These are phyloP conservation scores for Daldinia sp. DNA, from an alignment of 2,329 filamentous ascomycete genomes.

Conservation along the genomic window DNA sequence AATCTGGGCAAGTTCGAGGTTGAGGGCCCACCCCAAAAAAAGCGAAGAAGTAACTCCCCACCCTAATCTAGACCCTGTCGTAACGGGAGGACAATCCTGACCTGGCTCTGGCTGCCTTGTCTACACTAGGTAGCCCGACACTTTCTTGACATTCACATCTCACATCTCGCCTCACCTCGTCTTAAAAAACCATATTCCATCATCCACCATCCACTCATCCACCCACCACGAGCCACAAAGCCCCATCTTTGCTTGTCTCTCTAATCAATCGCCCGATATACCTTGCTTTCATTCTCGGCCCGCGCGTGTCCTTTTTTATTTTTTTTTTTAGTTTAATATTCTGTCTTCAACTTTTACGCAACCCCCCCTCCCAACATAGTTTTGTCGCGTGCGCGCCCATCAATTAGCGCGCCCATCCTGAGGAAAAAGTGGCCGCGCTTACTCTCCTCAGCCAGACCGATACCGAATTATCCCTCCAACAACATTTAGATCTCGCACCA, in stretches of 20 bases:
- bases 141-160: constrained; percentile 31
- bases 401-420: constrained; percentile 51
- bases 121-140: constrained; percentile 29
- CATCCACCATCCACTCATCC: constrained; percentile 19
- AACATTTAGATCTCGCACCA: constrained; percentile 69
- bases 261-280: constrained; percentile 30
- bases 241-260: constrained; percentile 39
- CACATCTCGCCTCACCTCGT: constrained; percentile 28
- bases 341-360: constrained; percentile 16
- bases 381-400: constrained; percentile 51
- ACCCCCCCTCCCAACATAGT: constrained; percentile 17
- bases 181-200: constrained; percentile 16
- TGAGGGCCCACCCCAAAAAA: neutral
- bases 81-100: constrained; percentile 17
- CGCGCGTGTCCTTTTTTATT: constrained; percentile 35
- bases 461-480: constrained; percentile 69
- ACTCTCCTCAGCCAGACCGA: constrained; percentile 66
- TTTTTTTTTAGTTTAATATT: constrained; percentile 29
- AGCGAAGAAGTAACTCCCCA: neutral
- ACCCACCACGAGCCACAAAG: constrained; percentile 42
- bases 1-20: constrained; percentile 1
- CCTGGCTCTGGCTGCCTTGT: constrained; percentile 20
- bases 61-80: constrained; percentile 25
- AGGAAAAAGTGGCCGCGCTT: constrained; percentile 66
- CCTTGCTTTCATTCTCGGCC: constrained; percentile 34